Evolutionary conservation across 2,329 filamentous ascomycete species (phyloP).

Genomic region (Penicillium brasilianum): DNA sequence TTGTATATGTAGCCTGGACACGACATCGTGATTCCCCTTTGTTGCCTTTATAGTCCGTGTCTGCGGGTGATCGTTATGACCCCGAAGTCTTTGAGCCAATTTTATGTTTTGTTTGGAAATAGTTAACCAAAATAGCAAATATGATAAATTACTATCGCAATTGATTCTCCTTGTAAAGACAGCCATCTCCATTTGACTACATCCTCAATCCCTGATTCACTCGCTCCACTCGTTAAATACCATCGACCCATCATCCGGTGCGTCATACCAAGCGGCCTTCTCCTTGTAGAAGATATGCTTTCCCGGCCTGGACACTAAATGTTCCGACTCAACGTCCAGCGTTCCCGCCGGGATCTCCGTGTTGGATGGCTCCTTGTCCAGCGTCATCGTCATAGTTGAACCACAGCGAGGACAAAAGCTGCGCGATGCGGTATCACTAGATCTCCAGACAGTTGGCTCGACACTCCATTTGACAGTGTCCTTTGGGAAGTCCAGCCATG

Average conservation of each 20-base stretch:
- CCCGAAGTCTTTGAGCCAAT: constrained; percentile 21
- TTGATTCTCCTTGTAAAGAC: not conserved
- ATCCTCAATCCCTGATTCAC: not conserved
- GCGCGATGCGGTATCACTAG: constrained; percentile 50
- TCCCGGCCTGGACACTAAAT: constrained; percentile 30
- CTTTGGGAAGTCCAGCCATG: constrained; percentile 48
- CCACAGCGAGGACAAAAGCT: constrained; percentile 55
- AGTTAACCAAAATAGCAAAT: not conserved
- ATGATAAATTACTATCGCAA: not conserved
- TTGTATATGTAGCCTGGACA: constrained; percentile 43
- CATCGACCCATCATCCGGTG: constrained; percentile 44
- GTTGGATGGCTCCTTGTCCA: constrained; percentile 37
- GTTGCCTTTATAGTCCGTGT: constrained; percentile 23
- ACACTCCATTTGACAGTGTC: constrained; percentile 42
- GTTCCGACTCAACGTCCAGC: constrained; percentile 47
- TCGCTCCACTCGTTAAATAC: constrained; percentile 32
- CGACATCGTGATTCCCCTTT: constrained; percentile 42
- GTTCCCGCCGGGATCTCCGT: constrained; percentile 48
- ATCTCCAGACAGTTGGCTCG: constrained; percentile 39
- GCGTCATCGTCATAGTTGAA: constrained; percentile 53
- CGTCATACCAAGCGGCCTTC: constrained; percentile 45
- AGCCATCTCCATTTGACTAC: not conserved
- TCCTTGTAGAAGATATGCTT: constrained; percentile 55
- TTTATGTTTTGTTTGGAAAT: not conserved
- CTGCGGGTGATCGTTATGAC: constrained; percentile 26